Percentiles rank a stretch among this genome's conserved stretches.
Evolutionary conservation across 169 alveolate species (phyloP).

Genomic region (Babesia sp.): DNA sequence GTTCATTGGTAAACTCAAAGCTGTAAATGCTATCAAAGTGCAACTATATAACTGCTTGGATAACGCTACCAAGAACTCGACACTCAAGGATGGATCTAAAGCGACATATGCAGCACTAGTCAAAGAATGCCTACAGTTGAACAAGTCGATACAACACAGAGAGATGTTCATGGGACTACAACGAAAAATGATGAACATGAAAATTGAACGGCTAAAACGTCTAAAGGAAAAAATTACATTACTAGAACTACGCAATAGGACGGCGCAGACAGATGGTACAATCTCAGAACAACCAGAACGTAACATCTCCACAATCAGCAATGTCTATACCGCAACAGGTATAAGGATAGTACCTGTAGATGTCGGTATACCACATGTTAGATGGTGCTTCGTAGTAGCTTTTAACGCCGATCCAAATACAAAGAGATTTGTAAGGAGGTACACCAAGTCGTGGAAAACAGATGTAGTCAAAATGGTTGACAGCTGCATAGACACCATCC

Average conservation of each 20-base stretch:
- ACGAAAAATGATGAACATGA: constrained; percentile 6
- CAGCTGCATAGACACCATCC: background rate
- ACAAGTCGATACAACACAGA: background rate
- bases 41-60: background rate
- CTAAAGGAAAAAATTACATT: background rate
- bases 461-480: constrained; percentile 6
- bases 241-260: background rate
- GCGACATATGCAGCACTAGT: constrained; percentile 9
- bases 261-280: background rate
- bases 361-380: background rate
- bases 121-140: constrained; percentile 1
- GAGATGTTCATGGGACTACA: constrained; percentile 10
- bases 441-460: constrained; percentile 1
- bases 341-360: constrained; percentile 30
- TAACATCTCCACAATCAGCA: background rate
- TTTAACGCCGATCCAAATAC: constrained; percentile 16
- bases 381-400: constrained; percentile 18
- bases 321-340: constrained; percentile 30
- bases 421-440: background rate
- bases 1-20: constrained; percentile 16
- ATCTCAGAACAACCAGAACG: background rate
- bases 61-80: background rate
- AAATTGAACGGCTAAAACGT: background rate
- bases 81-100: background rate
- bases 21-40: constrained; percentile 17